These are phyloP conservation scores for Psilocybe cyanescens DNA, from an alignment of 768 basidiomycete species.

Conservation along the genomic window DNA sequence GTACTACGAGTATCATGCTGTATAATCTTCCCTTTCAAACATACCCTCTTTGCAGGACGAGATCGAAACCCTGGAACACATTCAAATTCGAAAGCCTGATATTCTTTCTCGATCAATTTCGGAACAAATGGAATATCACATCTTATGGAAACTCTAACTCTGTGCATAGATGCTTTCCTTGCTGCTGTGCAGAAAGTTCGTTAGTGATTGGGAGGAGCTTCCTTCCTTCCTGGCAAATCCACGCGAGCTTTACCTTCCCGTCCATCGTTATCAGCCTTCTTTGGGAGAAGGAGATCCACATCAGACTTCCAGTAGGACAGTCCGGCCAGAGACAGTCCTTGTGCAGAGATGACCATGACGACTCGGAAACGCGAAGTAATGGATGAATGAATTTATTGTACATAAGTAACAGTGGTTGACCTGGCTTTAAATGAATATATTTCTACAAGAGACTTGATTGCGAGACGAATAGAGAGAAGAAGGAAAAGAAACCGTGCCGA, in stretches of 20 bases:
- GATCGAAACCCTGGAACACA: background rate
- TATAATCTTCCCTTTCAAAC: background rate
- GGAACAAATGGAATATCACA: background rate
- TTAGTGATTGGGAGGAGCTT: too few relatives aligned
- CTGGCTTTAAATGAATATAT: background rate
- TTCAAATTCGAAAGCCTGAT: background rate
- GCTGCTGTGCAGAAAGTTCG: too few relatives aligned
- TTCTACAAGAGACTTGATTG: constrained; percentile 1
- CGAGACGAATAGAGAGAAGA: background rate
- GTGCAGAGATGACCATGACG: background rate
- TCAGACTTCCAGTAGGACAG: too few relatives aligned
- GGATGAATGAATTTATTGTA: background rate
- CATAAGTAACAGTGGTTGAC: constrained; percentile 1
- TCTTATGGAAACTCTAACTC: background rate
- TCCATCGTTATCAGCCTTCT: too few relatives aligned
- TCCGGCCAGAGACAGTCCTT: too few relatives aligned
- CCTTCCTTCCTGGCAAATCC: too few relatives aligned
- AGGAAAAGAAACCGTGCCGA: background rate
- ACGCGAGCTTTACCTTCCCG: too few relatives aligned
- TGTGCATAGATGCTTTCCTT: background rate
- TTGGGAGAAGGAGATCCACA: too few relatives aligned
- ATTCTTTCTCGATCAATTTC: too few relatives aligned
- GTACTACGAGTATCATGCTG: constrained; percentile 5
- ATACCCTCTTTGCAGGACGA: constrained; percentile 12
- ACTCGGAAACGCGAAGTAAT: too few relatives aligned